Evolutionary conservation across 768 basidiomycete genomes (phyloP), one percentile per base, ranked within the genome.

Genomic region (Rhodotorula taiwanensis): DNA sequence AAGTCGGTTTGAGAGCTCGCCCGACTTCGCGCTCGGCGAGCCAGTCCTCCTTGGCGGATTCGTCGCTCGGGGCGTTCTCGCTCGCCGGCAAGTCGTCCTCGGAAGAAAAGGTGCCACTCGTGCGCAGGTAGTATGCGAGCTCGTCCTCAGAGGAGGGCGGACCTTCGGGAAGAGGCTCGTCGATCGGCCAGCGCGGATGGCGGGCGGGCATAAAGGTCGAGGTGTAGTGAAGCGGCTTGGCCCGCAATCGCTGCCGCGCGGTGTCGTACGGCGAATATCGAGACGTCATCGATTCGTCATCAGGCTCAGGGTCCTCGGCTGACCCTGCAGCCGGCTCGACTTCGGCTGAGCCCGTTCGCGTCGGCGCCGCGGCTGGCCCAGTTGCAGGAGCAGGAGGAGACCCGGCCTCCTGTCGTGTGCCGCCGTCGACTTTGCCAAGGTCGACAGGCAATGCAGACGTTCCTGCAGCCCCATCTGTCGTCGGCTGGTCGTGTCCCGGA

Each of bases 21-120:
- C 64, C 64, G 48, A 64, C 43, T 20, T 64, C 63, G n/a, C 31
- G 20, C 49, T 65, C 64, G 2, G 58, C 64, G 23, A 47, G 44
- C 23, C 16, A 18, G 50, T 48, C 36, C 15, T 48, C 34, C 14
- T 52, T 34, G 5, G 23, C 53, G 7, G 60, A 62, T 6, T 18
- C 49, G 15, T 23, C 23, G 30, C 25, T 27, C 33, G 51, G 51
- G 7, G 33, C 51, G 3, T 31, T 21, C 3, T 7, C 16, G n/a
- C 11, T 13, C 7, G 49, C 51, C 18, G 49, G 31, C 16, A 60
- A 25, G 44, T 65, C 64, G 44, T 65, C 64, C 33, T 65, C 64
- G 27, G 54, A 56, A 23, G 58, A 60, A 44, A 36, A 59, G 41
- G 64, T 65, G 27, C 50, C 58, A 1, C 54, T 57, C 28, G 45